Percentiles rank a stretch among this genome's conserved stretches.
Evolutionary conservation across 176 grass and related monocot genomes (phyloP).

Genomic region (Microstegium vimineum): DNA sequence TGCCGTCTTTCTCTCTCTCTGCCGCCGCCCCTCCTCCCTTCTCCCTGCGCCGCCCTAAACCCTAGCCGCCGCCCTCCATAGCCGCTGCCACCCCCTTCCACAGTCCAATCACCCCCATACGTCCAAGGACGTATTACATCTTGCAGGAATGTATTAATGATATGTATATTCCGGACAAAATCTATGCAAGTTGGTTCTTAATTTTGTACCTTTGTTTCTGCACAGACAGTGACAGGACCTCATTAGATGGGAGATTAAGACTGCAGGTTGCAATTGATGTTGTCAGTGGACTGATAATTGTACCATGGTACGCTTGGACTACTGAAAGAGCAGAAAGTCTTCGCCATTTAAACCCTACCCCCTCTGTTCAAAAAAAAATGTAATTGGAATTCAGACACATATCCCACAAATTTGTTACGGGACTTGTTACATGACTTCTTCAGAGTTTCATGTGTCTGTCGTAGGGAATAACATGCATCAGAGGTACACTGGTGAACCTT

Average conservation of each 20-base stretch:
- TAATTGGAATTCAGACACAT: neutral
- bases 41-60: too few species aligned
- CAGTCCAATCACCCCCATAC: too few species aligned
- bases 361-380: neutral
- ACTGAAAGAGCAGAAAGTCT: neutral
- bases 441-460: slow-evolving; percentile 32
- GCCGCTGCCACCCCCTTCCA: too few species aligned
- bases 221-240: neutral
- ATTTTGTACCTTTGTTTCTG: neutral
- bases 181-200: neutral
- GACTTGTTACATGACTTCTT: slow-evolving; percentile 45
- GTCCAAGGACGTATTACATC: too few species aligned
- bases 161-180: slow-evolving; percentile 2
- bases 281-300: slow-evolving; percentile 31
- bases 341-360: neutral
- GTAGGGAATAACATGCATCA: slow-evolving; percentile 20
- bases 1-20: too few species aligned
- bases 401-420: slow-evolving; percentile 17
- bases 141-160: slow-evolving; percentile 50
- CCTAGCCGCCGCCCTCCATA: too few species aligned
- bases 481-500: neutral
- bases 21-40: too few species aligned
- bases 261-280: slow-evolving; percentile 46
- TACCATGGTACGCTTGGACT: neutral
- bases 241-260: slow-evolving; percentile 35